Evolutionary conservation across 2,329 filamentous ascomycete genomes (phyloP).

Genomic region (Xylariaceae sp.): DNA sequence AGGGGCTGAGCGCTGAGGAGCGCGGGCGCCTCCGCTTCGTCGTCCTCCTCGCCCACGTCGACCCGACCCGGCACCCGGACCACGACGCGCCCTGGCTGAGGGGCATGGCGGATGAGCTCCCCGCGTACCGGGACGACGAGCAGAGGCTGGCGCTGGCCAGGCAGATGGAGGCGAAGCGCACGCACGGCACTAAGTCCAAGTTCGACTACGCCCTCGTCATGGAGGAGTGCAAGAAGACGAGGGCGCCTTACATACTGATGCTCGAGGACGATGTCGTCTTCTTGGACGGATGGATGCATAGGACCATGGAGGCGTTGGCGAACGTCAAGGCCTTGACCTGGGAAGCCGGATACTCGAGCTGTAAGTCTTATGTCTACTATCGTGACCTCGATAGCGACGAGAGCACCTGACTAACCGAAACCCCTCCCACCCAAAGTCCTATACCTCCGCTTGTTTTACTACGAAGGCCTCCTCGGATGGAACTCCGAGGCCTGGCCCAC

Average conservation of each 20-base stretch:
- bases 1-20: slow-evolving; percentile 17
- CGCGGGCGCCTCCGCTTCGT: slow-evolving; percentile 16
- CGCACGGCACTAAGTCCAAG: slow-evolving; percentile 17
- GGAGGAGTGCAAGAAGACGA: slow-evolving; percentile 20
- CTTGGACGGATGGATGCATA: slow-evolving; percentile 25
- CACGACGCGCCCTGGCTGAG: slow-evolving; percentile 18
- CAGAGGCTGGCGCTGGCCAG: slow-evolving; percentile 1
- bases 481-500: slow-evolving; percentile 23
- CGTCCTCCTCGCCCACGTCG: slow-evolving; percentile 23
- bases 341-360: slow-evolving; percentile 16
- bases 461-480: slow-evolving; percentile 27
- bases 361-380: slow-evolving; percentile 7
- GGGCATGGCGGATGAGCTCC: slow-evolving; percentile 20
- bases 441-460: slow-evolving; percentile 27
- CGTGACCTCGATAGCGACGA: neutral
- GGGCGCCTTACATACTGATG: slow-evolving; percentile 20
- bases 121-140: slow-evolving; percentile 18
- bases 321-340: slow-evolving; percentile 14
- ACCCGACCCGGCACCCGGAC: slow-evolving; percentile 18
- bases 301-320: slow-evolving; percentile 16
- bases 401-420: neutral
- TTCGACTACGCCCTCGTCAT: slow-evolving; percentile 24
- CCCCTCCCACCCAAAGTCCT: slow-evolving; percentile 18
- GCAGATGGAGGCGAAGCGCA: slow-evolving; percentile 6
- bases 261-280: slow-evolving; percentile 27